These are phyloP conservation scores for Barnettozyma botsteinii DNA, from an alignment of 805 yeast genomes.

Conservation along the genomic window DNA sequence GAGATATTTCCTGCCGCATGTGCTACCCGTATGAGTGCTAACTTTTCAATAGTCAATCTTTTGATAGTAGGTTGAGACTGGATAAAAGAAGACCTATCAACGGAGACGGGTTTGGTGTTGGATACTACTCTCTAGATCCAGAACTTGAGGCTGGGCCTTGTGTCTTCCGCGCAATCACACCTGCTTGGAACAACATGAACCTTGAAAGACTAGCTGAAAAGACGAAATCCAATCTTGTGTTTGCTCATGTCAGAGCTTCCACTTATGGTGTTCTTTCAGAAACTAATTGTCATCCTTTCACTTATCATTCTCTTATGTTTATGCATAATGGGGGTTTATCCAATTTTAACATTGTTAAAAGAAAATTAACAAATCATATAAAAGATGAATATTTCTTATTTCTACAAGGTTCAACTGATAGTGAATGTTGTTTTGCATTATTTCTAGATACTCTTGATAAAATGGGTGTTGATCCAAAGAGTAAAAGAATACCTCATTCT, in stretches of 20 bases:
- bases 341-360: conserved; percentile 66
- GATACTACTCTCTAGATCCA: conserved; percentile 68
- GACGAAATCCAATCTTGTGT: conserved; percentile 77
- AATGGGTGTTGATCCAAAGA: conserved; percentile 69
- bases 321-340: conserved; percentile 97
- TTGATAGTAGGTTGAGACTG: conserved; percentile 80
- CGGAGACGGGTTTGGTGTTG: conserved; percentile 98
- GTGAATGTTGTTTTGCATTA: conserved; percentile 91
- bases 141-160: conserved; percentile 75
- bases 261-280: conserved; percentile 93
- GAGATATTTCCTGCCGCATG: conserved; percentile 8
- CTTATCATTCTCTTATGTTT: conserved; percentile 80
- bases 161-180: conserved; percentile 90
- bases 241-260: conserved; percentile 95
- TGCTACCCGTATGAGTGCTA: no score
- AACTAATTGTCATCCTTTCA: conserved; percentile 96
- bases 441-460: conserved; percentile 70
- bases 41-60: conserved; percentile 55
- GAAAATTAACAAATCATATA: conserved; percentile 63
- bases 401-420: conserved; percentile 92
- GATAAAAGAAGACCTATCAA: conserved; percentile 90
- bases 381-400: conserved; percentile 73
- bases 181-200: conserved; percentile 96
- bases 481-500: conserved; percentile 44
- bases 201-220: conserved; percentile 80